Evolutionary conservation across 2,329 filamentous ascomycete species (phyloP), one percentile per base, ranked within the genome.

Genomic region (Phaeosphaeriaceae sp.): DNA sequence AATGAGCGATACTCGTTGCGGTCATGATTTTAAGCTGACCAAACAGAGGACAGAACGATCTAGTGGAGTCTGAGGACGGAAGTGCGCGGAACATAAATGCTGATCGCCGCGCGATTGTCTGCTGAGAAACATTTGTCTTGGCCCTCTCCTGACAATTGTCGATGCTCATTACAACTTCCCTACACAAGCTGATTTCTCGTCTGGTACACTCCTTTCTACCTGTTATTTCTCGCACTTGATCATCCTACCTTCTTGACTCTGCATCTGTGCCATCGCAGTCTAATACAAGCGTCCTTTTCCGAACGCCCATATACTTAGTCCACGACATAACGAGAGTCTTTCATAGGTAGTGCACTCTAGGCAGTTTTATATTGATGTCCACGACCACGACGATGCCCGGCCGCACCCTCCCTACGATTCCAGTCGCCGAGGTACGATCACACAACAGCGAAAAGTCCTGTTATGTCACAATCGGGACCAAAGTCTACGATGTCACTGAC

Each of bases 401-500:
- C 66, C 84, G 84, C 71, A 92, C 85, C 40, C 85, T 97, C 41
- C 93, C 93, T 48, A 93, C 88, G 21, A 87, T 97, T 68, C 87
- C 90, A 41, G 82, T 82, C 62, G 84, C 87, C 60, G 90, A 99
- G 72, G 86, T 99, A 68, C 85, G 87, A 73, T 79, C 86, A 62
- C 92, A 96, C 75, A 93, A 89, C 73, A 87, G 84, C 38, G 78
- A 79, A 41, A 84, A 91, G 69, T 96, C 91, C 40, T 97, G 93
- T 80, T 99, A 92, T 80, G 92, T 99, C 63, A 94, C 90, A 3
- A 81, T 97, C 46, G 92, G 91, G 55, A 83, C 83, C 50, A 95
- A 93, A 63, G 93, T 99, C 63, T 99, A 92, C 81, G 93, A 99
- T 79, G 83, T 99, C 57, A 97, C 94, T 50, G 85, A 90, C 47